Evolutionary conservation across 78 protist species (phyloP), one percentile per base, ranked within the genome.

Genomic region (slime mould (Dictyostelium discoideum)): DNA sequence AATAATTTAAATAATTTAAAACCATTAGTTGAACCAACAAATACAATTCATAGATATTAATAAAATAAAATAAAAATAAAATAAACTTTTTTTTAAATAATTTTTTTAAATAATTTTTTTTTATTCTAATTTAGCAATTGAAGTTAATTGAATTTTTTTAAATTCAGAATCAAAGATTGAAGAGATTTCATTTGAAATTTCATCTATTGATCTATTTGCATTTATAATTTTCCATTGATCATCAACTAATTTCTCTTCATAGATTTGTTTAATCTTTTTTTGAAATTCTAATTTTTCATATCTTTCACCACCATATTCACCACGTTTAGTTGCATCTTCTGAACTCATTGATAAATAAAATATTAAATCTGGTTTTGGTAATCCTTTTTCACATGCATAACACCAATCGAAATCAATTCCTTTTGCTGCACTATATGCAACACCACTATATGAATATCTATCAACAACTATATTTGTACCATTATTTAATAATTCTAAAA

Each of bases 381-480:
- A 96, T 1, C 99, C 99, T 14, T 63, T 90, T 72, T 98, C 99
- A 10, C 98, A 95, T 13, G 11, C 22, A 60, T 54, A 94, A 92
- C 98, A 97, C 98, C 98, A 97, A 24, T 98, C 97, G n/a, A 94
- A 11, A 48, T 96, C 97, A 13, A 96, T 63, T 0, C 98, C 98
- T 93, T 98, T 98, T 1, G 99, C 98, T 2, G 98, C 97, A 24
- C 97, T 85, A 92, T 95, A 98, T 1, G 98, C 98, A 3, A 97
- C 98, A 20, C 99, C 99, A 0, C 98, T 97, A 83, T 78, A 97
- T 10, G 98, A 96, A 67, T 98, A 98, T 24, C 99, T 83, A 88
- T 98, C 99, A 14, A 92, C 94, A 14, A 98, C 90, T 32, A 98
- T 42, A 20, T 92, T 84, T 26, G 18, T 83, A 3, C 99, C 99